phyloP scores from a whole-genome alignment of 2,329 filamentous ascomycete species.

The Calonectria montana region DNA sequence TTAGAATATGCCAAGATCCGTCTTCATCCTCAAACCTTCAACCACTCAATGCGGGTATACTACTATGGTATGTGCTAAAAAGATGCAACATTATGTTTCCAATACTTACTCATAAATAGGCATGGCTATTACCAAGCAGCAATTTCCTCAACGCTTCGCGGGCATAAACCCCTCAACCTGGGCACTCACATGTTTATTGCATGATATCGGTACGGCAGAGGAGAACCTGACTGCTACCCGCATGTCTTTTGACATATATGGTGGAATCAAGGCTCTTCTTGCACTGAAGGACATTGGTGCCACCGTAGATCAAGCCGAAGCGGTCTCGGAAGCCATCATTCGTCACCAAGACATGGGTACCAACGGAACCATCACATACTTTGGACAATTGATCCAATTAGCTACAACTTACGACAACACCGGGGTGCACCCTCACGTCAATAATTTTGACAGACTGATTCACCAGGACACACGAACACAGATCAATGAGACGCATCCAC shows the following conservation, averaged over 20 bases:
- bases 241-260: conserved; percentile 79
- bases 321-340: conserved; percentile 77
- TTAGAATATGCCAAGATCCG: background rate
- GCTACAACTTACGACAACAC: conserved; percentile 76
- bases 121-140: background rate
- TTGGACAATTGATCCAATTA: conserved; percentile 74
- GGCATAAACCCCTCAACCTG: background rate
- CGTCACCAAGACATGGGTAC: conserved; percentile 76
- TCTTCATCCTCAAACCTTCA: background rate
- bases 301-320: conserved; percentile 70
- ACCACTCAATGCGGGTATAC: background rate
- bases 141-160: background rate
- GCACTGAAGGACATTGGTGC: conserved; percentile 58
- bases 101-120: background rate
- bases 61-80: background rate
- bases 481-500: conserved; percentile 66
- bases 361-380: conserved; percentile 70
- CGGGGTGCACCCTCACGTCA: conserved; percentile 64
- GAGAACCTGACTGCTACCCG: conserved; percentile 67
- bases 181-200: background rate
- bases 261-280: conserved; percentile 65
- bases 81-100: background rate
- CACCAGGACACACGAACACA: conserved; percentile 68
- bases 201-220: conserved; percentile 27
- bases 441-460: conserved; percentile 49